Conservation (phyloP, 2,329 filamentous ascomycete genomes). For the Zymoseptoria pseudotritici region DNA sequence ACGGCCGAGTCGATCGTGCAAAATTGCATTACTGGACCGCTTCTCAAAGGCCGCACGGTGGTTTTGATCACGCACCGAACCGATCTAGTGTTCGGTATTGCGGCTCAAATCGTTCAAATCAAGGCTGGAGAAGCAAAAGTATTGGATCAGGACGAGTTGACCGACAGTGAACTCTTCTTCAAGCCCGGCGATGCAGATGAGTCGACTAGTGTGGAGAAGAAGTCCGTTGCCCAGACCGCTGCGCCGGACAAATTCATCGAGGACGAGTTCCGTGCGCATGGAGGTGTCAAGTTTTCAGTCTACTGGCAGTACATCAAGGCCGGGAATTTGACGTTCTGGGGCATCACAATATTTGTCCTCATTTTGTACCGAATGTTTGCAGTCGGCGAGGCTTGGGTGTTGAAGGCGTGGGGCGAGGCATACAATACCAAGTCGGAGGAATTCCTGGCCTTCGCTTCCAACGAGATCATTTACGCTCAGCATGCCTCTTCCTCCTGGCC, state of each 20-base stretch:
- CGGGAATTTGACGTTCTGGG: conserved; percentile 69
- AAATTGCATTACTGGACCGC: conserved; percentile 48
- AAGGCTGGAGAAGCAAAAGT: conserved; percentile 47
- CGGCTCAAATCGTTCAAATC: conserved; percentile 67
- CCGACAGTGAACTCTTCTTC: not conserved
- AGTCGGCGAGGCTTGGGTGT: conserved; percentile 66
- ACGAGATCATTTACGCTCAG: conserved; percentile 2
- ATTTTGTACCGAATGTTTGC: conserved; percentile 56
- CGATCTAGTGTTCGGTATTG: conserved; percentile 65
- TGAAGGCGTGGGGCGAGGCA: conserved; percentile 80
- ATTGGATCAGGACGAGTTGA: conserved; percentile 18
- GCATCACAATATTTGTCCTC: conserved; percentile 55
- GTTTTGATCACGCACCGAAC: conserved; percentile 59
- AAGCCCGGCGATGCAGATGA: conserved; percentile 4
- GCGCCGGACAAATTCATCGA: conserved; percentile 70
- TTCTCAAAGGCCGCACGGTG: conserved; percentile 48
- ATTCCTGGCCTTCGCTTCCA: conserved; percentile 3
- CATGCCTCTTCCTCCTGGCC: conserved; percentile 17
- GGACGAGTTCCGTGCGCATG: conserved; percentile 66
- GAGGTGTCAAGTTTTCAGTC: conserved; percentile 65
- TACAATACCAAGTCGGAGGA: conserved; percentile 41
- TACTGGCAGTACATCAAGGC: conserved; percentile 84
- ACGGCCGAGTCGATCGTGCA: conserved; percentile 56
- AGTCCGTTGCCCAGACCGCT: conserved; percentile 43
- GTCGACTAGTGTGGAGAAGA: conserved; percentile 23